A percentile compares a stretch with the other conserved stretches of the same genome.
phyloP scores from a whole-genome alignment of 2,329 filamentous ascomycete genomes.

The Aspergillus sp. region DNA sequence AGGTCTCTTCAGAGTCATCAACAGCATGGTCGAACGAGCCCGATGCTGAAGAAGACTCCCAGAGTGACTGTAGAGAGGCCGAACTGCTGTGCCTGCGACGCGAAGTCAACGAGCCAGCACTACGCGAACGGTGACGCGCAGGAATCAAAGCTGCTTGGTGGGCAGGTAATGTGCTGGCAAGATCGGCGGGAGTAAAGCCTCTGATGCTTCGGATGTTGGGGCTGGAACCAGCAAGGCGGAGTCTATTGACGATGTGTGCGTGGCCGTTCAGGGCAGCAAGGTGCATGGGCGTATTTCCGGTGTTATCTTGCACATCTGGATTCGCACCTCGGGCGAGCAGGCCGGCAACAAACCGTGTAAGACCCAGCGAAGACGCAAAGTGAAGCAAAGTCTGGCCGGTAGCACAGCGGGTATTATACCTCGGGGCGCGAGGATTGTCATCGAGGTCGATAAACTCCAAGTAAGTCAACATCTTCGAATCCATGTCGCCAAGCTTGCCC shows the following conservation, averaged over 20 bases:
- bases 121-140: constrained; percentile 64
- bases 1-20: constrained; percentile 39
- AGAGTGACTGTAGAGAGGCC: constrained; percentile 65
- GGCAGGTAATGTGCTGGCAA: constrained; percentile 66
- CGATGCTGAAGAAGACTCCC: constrained; percentile 56
- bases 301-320: constrained; percentile 71
- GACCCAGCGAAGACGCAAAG: constrained; percentile 71
- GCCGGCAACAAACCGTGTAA: constrained; percentile 73
- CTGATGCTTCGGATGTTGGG: constrained; percentile 68
- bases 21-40: constrained; percentile 47
- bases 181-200: constrained; percentile 69
- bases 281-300: constrained; percentile 80
- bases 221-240: constrained; percentile 73
- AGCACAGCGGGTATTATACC: constrained; percentile 63
- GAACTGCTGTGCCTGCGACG: constrained; percentile 62
- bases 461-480: constrained; percentile 68
- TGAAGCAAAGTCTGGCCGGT: constrained; percentile 82
- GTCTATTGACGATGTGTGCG: constrained; percentile 70
- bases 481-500: constrained; percentile 55
- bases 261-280: constrained; percentile 76
- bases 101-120: constrained; percentile 57
- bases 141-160: constrained; percentile 63
- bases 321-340: constrained; percentile 76
- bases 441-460: constrained; percentile 79
- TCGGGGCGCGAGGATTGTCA: constrained; percentile 67